Base-by-base conservation (phyloP, 2,329 filamentous ascomycete genomes). In the Immersiporthe knoxdaviesiana region DNA sequence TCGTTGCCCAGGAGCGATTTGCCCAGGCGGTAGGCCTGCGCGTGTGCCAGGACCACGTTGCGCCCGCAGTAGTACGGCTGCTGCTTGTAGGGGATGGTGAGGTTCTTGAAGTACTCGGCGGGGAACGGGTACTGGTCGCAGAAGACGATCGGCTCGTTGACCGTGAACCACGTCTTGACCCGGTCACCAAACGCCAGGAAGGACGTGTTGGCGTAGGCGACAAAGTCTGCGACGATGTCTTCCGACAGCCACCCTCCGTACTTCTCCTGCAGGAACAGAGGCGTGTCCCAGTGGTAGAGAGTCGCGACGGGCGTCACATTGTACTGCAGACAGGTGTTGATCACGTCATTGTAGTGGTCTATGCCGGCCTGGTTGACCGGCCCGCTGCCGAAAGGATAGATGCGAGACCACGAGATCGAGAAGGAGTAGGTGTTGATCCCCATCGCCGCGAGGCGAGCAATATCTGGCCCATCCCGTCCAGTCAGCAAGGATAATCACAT, bases 371-470 rank as follows among this genome's bases (percentile, higher is more conserved):
- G 65, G 52, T 70, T 70, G 52, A 70, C n/a, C 14, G 68, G 68
- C 8, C 65, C 65, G 35, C 47, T 44, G 44, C 65, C 68, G 39
- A 70, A 70, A 21, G 68, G 68, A 30, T 62, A 70, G 35, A 70
- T 70, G 21, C 68, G 68, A 56, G 65, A 62, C 68, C 68, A 70
- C 7, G 68, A 67, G 44, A 70, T 70, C 24, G 65, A 67, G 32
- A 70, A 70, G 10, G 65, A 70, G 21, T 70, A 70, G n/a, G 65
- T 67, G 35, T 70, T 70, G 41, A 70, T 67, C 11, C 68, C 68
- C 41, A 70, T 62, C 24, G 68, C 65, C 8, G 68, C 68, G 41
- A 70, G 32, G 7, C 68, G 68, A 32, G 60, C 68, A 50, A 70
- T 70, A 32, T 69, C 68, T 66, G 35, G 1, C 24, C 24, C 39